phyloP scores from a whole-genome alignment of 1,284 basidiomycete genomes.

The Meira miltonrushii region DNA sequence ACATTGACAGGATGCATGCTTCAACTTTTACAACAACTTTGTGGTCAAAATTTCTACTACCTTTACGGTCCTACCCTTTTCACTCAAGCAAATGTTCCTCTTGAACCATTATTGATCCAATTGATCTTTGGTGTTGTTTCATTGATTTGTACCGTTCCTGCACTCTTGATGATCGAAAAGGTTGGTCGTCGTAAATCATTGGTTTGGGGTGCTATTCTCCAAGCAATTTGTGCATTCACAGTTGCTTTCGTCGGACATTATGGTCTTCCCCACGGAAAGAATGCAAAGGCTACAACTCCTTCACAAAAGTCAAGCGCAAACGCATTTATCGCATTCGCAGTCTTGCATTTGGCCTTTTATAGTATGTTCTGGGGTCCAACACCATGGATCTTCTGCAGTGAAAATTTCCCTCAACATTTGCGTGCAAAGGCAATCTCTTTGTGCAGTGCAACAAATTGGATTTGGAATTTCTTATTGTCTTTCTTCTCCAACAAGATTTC shows the following conservation, averaged over 20 bases:
- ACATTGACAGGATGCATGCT: conserved; percentile 67
- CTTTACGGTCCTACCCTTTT: conserved; percentile 70
- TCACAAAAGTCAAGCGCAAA: conserved; percentile 58
- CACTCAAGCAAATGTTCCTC: conserved; percentile 64
- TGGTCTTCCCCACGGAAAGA: conserved; percentile 58
- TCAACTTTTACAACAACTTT: conserved; percentile 68
- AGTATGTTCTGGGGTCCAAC: conserved; percentile 68
- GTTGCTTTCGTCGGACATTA: conserved; percentile 54
- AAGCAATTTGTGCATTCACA: conserved; percentile 55
- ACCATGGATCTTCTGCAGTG: conserved; percentile 64
- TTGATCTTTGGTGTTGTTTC: conserved; percentile 53
- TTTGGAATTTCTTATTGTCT: conserved; percentile 70
- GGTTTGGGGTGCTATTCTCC: conserved; percentile 53
- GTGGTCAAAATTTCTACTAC: conserved; percentile 75
- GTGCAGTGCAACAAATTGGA: conserved; percentile 62
- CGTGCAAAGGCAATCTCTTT: conserved; percentile 70
- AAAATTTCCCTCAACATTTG: conserved; percentile 68
- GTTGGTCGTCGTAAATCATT: conserved; percentile 55
- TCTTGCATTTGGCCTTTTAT: conserved; percentile 69
- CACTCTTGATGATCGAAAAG: conserved; percentile 48
- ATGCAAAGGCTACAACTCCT: conserved; percentile 22
- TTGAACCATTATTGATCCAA: conserved; percentile 62
- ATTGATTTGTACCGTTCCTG: conserved; percentile 40
- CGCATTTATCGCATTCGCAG: conserved; percentile 68
- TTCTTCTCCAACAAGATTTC: conserved; percentile 69